Base-by-base conservation (phyloP, 1,139 yeast species). In the Blastobotrys arbuscula region DNA sequence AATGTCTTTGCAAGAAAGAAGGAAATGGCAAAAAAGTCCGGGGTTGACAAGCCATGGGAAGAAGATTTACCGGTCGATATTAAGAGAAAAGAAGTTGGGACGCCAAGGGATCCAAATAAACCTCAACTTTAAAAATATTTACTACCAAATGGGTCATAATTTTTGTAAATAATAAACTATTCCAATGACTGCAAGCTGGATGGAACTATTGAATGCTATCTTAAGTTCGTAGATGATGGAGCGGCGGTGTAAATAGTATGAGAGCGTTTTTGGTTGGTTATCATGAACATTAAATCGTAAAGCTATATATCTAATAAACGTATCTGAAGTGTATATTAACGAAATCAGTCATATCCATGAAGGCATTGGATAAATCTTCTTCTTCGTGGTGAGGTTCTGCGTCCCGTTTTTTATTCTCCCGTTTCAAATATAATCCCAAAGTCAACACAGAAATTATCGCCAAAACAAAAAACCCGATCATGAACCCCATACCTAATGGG, bases 261-360 rank as follows among this genome's bases (percentile, higher is more conserved):
- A n/a, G n/a, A n/a, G n/a, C n/a, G n/a, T n/a, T n/a, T n/a, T n/a
- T n/a, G n/a, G n/a, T n/a, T n/a, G n/a, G n/a, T n/a, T n/a, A n/a
- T n/a, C n/a, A n/a, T n/a, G n/a, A n/a, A n/a, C n/a, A n/a, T n/a
- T n/a, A n/a, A n/a, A n/a, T n/a, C n/a, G n/a, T n/a, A n/a, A n/a
- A n/a, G n/a, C n/a, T n/a, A n/a, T n/a, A n/a, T n/a, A n/a, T n/a
- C 36, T 36, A 57, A 42, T 52, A 59, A 33, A 59, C 54, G 45
- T 82, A 82, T 57, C 87, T 72, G 61, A 82, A 82, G 54, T 72
- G 73, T 13, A 75, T 77, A 59, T 82, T 82, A 60, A 81, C 80
- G 47, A 70, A 70, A 57, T 82, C 88, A 2, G 88, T 82, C 62
- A 80, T 64, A 59, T 82, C 87, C 51, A 75, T 76, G 12, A 39